Evolutionary conservation across 2,329 filamentous ascomycete species (phyloP), one percentile per base, ranked within the genome.

Genomic region (Aspergillus alliaceus): DNA sequence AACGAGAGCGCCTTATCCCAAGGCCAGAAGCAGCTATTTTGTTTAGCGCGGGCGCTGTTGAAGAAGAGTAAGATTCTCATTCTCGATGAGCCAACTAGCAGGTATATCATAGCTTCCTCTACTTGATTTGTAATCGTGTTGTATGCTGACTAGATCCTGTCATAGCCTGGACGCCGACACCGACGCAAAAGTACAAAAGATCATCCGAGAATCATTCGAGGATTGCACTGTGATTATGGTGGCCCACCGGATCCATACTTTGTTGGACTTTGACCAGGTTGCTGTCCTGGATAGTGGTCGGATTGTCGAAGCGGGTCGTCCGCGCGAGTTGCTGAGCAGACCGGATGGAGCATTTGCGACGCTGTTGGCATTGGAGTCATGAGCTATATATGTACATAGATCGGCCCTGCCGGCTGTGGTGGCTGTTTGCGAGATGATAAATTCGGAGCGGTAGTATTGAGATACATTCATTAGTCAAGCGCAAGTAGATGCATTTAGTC

Each of bases 11-110:
- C 70, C n/a, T 78, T 91, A n/a, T 90, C 87, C 0, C 88, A 90
- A 66, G 89, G 89, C 14, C 88, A 91, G 69, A 83, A 87, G 8
- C 89, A 91, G 71, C 84, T 91, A 0, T 81, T 91, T 22, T 90
- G 87, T 66, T 82, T 91, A 2, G 88, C 88, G 0, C 84, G 89
- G 18, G 88, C 88, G 44, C 87, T 91, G 62, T 64, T 66, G 14
- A 57, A 54, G 34, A 44, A 29, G 14, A 52, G 56, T n/a, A 58
- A 58, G 3, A 58, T 69, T 3, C 11, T 69, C 7, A 48, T 69
- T 6, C 42, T 69, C 2, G 67, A 69, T 53, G 66, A 69, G 47
- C 58, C 60, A 15, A 67, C 59, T 6, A 66, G 61, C 57, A 67
- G 57, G 62, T 67, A 60, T 27, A 29, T 9, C 25, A 44, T 34